Evolutionary conservation across 139 green algal genomes (phyloP).

Genomic region (Chlorella sp.): DNA sequence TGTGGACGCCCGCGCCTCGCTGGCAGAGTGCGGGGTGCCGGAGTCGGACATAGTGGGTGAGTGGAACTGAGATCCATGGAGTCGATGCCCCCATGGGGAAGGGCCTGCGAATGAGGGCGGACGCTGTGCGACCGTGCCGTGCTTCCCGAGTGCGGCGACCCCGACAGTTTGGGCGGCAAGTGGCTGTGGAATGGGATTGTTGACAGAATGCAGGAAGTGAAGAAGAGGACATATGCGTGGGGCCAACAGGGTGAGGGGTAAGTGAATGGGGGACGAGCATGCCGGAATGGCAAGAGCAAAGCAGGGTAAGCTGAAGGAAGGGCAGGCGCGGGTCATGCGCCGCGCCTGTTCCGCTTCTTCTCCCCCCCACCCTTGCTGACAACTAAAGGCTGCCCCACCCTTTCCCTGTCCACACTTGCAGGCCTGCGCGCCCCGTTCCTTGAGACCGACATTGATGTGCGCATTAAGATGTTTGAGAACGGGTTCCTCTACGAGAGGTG

Average conservation of each 20-base stretch:
- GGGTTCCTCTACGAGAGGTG: constrained; percentile 23
- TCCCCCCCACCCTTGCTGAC: too few relatives aligned
- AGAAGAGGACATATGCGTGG: too few relatives aligned
- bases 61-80: not conserved
- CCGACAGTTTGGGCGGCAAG: not conserved
- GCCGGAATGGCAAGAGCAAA: not conserved
- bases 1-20: not conserved
- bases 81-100: too few relatives aligned
- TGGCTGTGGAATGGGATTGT: not conserved
- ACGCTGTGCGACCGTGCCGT: too few relatives aligned
- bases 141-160: too few relatives aligned
- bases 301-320: not conserved
- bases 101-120: not conserved
- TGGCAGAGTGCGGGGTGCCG: not conserved
- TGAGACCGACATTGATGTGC: not conserved
- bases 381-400: not conserved
- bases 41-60: not conserved
- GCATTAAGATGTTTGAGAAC: not conserved
- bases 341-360: too few relatives aligned
- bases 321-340: not conserved
- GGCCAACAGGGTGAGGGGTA: too few relatives aligned
- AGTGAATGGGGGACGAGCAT: not conserved
- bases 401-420: not conserved
- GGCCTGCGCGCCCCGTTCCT: not conserved
- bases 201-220: too few relatives aligned